Evolutionary conservation across 1,284 basidiomycete species (phyloP).

Genomic region (Cutaneotrichosporon sp.): DNA sequence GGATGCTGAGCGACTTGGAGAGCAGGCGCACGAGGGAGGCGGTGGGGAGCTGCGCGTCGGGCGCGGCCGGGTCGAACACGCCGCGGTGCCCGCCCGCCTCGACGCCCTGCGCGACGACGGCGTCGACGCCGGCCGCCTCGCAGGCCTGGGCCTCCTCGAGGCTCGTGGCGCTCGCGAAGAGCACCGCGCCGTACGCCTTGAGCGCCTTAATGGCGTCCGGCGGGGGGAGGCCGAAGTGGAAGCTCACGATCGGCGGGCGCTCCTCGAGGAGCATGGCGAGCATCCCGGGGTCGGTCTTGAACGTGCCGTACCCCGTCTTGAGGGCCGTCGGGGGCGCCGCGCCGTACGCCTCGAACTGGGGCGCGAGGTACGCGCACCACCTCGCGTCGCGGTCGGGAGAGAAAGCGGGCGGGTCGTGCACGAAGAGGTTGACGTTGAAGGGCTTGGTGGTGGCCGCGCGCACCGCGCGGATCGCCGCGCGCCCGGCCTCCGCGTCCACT

Average conservation of each 20-base stretch:
- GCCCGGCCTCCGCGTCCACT: constrained; percentile 16
- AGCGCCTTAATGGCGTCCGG: constrained; percentile 22
- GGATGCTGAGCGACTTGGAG: constrained; percentile 20
- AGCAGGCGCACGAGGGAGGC: constrained; percentile 30
- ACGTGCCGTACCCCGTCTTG: constrained; percentile 33
- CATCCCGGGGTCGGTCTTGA: constrained; percentile 34
- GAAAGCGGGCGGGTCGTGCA: constrained; percentile 14
- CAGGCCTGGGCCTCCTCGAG: constrained; percentile 32
- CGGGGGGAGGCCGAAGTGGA: constrained; percentile 47
- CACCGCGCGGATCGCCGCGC: constrained; percentile 31
- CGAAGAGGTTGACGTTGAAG: constrained; percentile 48
- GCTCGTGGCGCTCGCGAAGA: constrained; percentile 38
- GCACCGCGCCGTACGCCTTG: constrained; percentile 26
- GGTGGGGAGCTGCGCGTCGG: constrained; percentile 36
- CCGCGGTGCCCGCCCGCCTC: constrained; percentile 49
- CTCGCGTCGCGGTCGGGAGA: constrained; percentile 18
- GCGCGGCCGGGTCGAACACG: constrained; percentile 31
- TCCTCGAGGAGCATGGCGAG: constrained; percentile 36
- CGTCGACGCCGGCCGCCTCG: constrained; percentile 36
- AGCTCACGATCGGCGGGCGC: constrained; percentile 37
- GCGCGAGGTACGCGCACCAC: constrained; percentile 33
- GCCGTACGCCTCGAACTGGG: constrained; percentile 29
- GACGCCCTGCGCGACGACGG: constrained; percentile 42
- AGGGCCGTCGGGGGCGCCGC: constrained; percentile 28
- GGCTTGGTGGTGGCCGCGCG: constrained; percentile 28